Evolutionary conservation across 225 moss, liverwort and hornwort genomes (phyloP).

Genomic region (Antitrichia curtipendula): DNA sequence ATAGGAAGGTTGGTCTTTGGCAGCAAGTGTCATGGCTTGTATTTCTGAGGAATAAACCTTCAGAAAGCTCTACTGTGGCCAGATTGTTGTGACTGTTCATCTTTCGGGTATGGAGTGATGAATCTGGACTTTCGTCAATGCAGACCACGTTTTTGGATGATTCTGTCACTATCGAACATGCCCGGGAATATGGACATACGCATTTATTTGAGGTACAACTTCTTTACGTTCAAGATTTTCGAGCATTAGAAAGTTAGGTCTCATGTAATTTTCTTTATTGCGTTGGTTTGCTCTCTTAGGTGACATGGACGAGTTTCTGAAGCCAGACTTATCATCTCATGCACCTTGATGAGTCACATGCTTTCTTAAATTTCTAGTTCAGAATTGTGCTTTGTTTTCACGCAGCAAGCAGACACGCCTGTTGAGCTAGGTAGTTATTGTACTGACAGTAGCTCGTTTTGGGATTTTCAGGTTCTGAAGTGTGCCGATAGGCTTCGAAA

Average conservation of each 20-base stretch:
- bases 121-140: background rate
- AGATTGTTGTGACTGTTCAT: background rate
- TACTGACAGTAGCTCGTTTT: background rate
- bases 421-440: background rate
- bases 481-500: slow-evolving; percentile 54
- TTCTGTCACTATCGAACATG: slow-evolving; percentile 55
- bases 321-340: background rate
- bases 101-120: background rate
- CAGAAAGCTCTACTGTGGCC: background rate
- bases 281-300: background rate
- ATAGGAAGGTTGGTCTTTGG: background rate
- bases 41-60: background rate
- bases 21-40: background rate
- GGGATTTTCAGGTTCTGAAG: slow-evolving; percentile 40
- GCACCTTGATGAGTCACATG: background rate
- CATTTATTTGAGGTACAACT: slow-evolving; percentile 65
- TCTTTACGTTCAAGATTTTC: background rate
- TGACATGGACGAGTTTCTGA: background rate
- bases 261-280: background rate
- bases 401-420: background rate
- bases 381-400: background rate
- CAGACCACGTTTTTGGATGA: slow-evolving; percentile 84
- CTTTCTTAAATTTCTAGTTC: background rate
- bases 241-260: background rate
- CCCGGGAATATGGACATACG: slow-evolving; percentile 78